Evolutionary conservation across 192 early-diverging fungal species (phyloP), one percentile per base, ranked within the genome.

Genomic region (Kappamyces sp.): DNA sequence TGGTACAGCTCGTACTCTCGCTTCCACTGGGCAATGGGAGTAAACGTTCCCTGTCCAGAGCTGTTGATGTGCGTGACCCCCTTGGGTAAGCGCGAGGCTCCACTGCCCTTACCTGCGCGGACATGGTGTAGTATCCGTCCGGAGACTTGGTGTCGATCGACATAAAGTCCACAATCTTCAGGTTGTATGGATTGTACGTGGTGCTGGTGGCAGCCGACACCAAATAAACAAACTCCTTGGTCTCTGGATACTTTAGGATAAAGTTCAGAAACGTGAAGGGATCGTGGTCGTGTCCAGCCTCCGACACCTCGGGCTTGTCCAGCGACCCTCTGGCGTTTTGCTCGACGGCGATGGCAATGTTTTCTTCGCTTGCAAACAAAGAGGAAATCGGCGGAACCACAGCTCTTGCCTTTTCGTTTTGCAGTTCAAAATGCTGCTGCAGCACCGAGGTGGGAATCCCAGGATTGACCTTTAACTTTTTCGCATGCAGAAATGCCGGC

Each of bases 1-100:
- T 83, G 71, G 57, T 78, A 83, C 2, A 80, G 66, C 30, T 65
- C 22, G 54, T 78, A 70, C 63, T 83, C 80, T 30, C 77, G 64
- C 9, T 68, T 46, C 80, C 80, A 83, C 61, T 78, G 75, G 3
- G 49, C 34, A 8, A 78, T 59, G 7, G 72, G 73, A 9, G 80
- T 80, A 54, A 83, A 80, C 30, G 73, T 67, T 5, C 76, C 79
- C 42, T 82, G 76, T 2, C 77, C 71, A 15, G 59, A 42, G 36
- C 35, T 32, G 42, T 78, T 70, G 55, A 78, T 78, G 48, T 74
- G 67, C 1, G 77, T 83, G 7, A 77, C 69, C 34, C 77, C 80
- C 77, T 80, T 31, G 12, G 5, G 9, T n/a, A 33, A 39, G 38
- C 2, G 42, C 22, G 52, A 47, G 29, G 11, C 0, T 15, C 34